phyloP scores from a whole-genome alignment of 2,329 filamentous ascomycete species.

The Cryphonectria japonica region DNA sequence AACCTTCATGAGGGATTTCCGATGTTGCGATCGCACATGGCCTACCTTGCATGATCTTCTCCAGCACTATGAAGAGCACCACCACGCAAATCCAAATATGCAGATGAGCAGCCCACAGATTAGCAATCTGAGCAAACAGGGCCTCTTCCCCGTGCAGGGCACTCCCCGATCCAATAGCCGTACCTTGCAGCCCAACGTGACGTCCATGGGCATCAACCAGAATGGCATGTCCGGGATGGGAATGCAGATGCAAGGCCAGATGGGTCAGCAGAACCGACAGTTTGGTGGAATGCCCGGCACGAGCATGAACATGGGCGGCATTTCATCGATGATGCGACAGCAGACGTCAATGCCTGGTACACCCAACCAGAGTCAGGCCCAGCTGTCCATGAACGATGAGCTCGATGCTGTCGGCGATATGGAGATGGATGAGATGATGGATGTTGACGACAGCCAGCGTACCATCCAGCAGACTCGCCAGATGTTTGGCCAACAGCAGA shows the following conservation, averaged over 20 bases:
- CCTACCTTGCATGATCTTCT: constrained; percentile 92
- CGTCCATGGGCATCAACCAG: constrained; percentile 23
- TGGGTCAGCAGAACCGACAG: constrained; percentile 41
- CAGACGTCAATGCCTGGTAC: constrained; percentile 44
- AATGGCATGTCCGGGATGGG: constrained; percentile 28
- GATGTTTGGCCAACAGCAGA: constrained; percentile 66
- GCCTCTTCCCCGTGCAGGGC: constrained; percentile 22
- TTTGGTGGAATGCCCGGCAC: constrained; percentile 33
- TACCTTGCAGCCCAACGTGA: constrained; percentile 23
- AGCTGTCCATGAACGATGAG: constrained; percentile 56
- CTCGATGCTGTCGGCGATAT: constrained; percentile 90
- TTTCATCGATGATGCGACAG: constrained; percentile 49
- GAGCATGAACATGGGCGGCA: constrained; percentile 39
- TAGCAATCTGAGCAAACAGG: constrained; percentile 24
- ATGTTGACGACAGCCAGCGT: constrained; percentile 64
- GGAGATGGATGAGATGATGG: constrained; percentile 89
- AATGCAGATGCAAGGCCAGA: constrained; percentile 29
- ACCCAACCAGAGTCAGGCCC: constrained; percentile 33
- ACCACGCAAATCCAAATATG: constrained; percentile 68
- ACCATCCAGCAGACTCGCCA: constrained; percentile 73
- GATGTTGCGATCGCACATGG: constrained; percentile 87
- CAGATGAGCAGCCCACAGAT: constrained; percentile 41
- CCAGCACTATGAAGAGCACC: constrained; percentile 94
- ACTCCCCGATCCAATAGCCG: constrained; percentile 25
- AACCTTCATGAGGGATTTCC: constrained; percentile 97